Conservation (phyloP, 140 eudicot species). For the Stevia rebaudiana region DNA sequence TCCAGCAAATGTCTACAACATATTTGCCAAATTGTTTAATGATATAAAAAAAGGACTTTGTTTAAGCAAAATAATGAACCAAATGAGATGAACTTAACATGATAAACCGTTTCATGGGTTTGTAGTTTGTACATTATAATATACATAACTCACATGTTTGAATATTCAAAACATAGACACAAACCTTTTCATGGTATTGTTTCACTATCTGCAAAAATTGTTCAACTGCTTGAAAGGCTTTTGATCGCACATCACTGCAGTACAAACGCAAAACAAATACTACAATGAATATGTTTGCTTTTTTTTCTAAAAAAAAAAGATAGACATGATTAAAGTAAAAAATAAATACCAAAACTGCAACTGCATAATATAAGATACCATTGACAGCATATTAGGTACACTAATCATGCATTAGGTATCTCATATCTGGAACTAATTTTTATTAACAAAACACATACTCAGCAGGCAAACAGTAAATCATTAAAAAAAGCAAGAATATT, state of each 20-base stretch:
- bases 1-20: conserved; percentile 45
- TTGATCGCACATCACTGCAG: conserved; percentile 83
- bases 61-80: conserved; percentile 13
- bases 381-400: background rate
- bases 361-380: background rate
- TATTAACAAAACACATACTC: background rate
- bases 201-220: conserved; percentile 81
- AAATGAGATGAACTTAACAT: background rate
- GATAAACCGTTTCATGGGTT: background rate
- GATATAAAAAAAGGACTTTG: background rate
- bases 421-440: background rate
- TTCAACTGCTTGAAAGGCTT: conserved; percentile 95
- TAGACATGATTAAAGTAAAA: conserved; percentile 1
- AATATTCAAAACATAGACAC: conserved; percentile 10
- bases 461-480: background rate
- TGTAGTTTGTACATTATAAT: background rate
- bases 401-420: background rate
- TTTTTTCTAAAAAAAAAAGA: background rate
- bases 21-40: conserved; percentile 2
- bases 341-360: background rate
- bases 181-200: conserved; percentile 80
- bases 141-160: background rate
- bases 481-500: conserved; percentile 7
- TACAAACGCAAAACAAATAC: conserved; percentile 1
- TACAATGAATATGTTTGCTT: background rate